Conservation (phyloP, 2,329 filamentous ascomycete genomes). For the Ophiosphaerella herpotricha region DNA sequence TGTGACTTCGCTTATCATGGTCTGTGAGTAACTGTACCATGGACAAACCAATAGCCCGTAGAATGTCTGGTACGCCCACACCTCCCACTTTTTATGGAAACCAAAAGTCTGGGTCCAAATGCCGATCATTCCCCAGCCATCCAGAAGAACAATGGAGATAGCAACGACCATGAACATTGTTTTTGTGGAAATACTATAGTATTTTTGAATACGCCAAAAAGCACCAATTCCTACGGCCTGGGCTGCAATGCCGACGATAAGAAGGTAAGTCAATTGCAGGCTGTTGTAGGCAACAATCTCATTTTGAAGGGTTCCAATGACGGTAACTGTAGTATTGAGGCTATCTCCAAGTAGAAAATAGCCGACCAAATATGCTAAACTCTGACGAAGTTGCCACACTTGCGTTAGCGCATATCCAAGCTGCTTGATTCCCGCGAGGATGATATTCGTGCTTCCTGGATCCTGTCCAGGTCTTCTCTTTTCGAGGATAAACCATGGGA, state of each 20-base stretch:
- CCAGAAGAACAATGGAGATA: slow-evolving; percentile 64
- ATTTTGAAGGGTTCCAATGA: slow-evolving; percentile 69
- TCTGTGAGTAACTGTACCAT: slow-evolving; percentile 73
- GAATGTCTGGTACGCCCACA: slow-evolving; percentile 57
- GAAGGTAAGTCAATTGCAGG: slow-evolving; percentile 66
- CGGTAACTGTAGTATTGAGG: slow-evolving; percentile 71
- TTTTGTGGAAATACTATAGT: slow-evolving; percentile 65
- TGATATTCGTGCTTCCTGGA: slow-evolving; percentile 57
- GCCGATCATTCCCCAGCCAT: slow-evolving; percentile 64
- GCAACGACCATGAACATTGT: slow-evolving; percentile 71
- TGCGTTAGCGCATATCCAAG: slow-evolving; percentile 59
- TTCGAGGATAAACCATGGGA: slow-evolving; percentile 71
- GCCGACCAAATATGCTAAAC: slow-evolving; percentile 63
- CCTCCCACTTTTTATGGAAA: slow-evolving; percentile 60
- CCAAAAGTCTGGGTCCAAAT: slow-evolving; percentile 61
- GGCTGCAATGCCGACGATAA: slow-evolving; percentile 68
- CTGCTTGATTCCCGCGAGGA: slow-evolving; percentile 65
- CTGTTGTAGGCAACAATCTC: slow-evolving; percentile 68
- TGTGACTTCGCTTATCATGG: slow-evolving; percentile 72
- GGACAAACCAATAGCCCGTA: slow-evolving; percentile 71
- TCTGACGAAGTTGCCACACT: slow-evolving; percentile 69
- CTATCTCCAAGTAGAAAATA: slow-evolving; percentile 74
- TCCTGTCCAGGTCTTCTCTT: slow-evolving; percentile 66
- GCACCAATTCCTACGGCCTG: slow-evolving; percentile 66
- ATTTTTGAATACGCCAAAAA: slow-evolving; percentile 66